Conservation (phyloP, 23 red algal genomes). For the Gracilaria vermiculophylla region DNA sequence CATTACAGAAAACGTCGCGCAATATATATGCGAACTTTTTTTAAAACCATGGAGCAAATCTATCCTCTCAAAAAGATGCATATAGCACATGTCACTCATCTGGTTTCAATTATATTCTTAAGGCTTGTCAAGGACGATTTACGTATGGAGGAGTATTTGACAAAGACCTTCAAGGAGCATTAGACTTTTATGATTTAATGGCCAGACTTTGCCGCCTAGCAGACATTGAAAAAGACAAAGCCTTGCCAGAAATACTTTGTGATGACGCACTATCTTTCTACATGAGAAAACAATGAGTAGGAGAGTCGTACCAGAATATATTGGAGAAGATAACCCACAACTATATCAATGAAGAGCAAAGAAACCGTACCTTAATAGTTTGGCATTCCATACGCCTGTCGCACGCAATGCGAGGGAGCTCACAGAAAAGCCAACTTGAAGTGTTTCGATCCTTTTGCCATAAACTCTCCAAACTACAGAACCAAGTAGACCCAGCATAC, state of each 20-base stretch:
- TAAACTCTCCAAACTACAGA: not conserved
- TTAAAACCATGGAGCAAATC: too few relatives aligned
- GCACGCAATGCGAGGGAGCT: not conserved
- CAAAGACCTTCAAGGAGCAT: not conserved
- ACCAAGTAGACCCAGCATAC: constrained; percentile 30
- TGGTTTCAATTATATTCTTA: too few relatives aligned
- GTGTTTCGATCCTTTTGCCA: not conserved
- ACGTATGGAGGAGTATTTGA: not conserved
- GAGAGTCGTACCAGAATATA: not conserved
- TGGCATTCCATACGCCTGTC: constrained; percentile 14
- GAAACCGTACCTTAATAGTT: not conserved
- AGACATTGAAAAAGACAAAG: not conserved
- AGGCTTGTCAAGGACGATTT: too few relatives aligned
- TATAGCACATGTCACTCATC: too few relatives aligned
- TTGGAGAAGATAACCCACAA: not conserved
- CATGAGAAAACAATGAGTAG: not conserved
- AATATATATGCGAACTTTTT: too few relatives aligned
- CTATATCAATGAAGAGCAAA: constrained; percentile 37
- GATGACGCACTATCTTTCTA: constrained; percentile 6
- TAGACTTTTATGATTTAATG: not conserved
- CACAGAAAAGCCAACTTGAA: constrained; percentile 10
- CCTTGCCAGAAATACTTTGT: constrained; percentile 12
- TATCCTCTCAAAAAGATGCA: too few relatives aligned
- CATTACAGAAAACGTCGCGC: too few relatives aligned
- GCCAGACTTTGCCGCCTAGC: not conserved